Evolutionary conservation across 768 basidiomycete genomes (phyloP), one percentile per base, ranked within the genome.

Genomic region (Suillus plorans): DNA sequence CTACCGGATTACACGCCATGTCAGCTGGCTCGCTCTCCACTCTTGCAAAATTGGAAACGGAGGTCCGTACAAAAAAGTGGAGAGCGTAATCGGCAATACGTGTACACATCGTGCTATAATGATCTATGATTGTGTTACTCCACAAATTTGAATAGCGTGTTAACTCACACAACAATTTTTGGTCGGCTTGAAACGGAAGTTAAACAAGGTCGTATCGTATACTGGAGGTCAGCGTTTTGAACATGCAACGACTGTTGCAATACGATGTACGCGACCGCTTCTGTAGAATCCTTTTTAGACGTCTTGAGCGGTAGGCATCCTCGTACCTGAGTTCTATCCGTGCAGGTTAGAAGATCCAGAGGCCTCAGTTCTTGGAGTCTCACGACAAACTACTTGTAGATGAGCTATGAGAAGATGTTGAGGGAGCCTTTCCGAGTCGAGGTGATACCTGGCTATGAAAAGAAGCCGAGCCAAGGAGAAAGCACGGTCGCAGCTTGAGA

Each of bases 51-150:
- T 4, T 16, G 45, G 56, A 60, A 53, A 55, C 67, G 65, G 67
- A 58, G 44, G 37, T 31, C 62, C 67, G 53, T 41, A 56, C 44
- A 63, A 68, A 60, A 36, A 18, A 22, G 37, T 14, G 42, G 45
- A 14, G 25, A 49, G 59, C 9, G 53, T 61, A 39, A 58, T 50
- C 60, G 9, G 13, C 44, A 53, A 34, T n/a, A 36, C 49, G 28
- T 25, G 14, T 28, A 58, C 34, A 42, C 34, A 57, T 55, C 55
- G 14, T 45, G 47, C 31, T 57, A 31, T 63, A 28, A 65, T 36
- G 25, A 55, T 28, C 6, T 14, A 8, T 45, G 36, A 63, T 37
- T 53, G 52, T 62, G 52, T 18, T 63, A 56, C 52, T 62, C 62
- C 52, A 53, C 22, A 61, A 3, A 31, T 41, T 8, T 34, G 53